A percentile compares a stretch with the other conserved stretches of the same genome.
Evolutionary conservation across 345 rosid species (phyloP).

Genomic region (Eucalyptus pauciflora): DNA sequence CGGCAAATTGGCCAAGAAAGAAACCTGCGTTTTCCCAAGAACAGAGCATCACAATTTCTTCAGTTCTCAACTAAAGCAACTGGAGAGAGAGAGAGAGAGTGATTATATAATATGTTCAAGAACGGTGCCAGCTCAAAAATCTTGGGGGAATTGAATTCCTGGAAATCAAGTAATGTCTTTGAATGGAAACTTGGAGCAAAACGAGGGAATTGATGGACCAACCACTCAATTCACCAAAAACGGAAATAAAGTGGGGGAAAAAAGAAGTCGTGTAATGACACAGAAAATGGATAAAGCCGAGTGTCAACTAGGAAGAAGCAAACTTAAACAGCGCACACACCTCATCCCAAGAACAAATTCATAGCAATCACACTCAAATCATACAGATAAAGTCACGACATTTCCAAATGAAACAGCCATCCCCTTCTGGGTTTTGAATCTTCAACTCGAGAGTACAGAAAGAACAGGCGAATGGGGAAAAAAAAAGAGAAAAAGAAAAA

Average conservation of each 20-base stretch:
- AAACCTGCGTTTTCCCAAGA: background rate
- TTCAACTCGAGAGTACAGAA: background rate
- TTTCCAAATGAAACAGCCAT: background rate
- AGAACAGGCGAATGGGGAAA: background rate
- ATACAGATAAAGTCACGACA: background rate
- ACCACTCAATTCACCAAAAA: background rate
- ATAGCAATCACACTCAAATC: background rate
- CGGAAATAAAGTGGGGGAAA: background rate
- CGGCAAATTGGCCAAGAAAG: background rate
- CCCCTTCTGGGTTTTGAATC: background rate
- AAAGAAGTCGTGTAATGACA: background rate
- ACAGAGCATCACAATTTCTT: background rate
- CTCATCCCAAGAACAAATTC: background rate
- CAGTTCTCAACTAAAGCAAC: background rate
- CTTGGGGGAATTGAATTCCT: background rate
- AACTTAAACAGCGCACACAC: background rate
- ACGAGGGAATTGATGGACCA: background rate
- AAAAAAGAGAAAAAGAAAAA: background rate
- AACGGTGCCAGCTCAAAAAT: background rate
- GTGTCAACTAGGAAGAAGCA: background rate
- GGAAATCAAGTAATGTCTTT: background rate
- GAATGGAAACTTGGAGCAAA: background rate
- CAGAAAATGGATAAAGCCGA: background rate
- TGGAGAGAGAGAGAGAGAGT: background rate
- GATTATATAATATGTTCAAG: background rate